phyloP scores from a whole-genome alignment of 2,329 filamentous ascomycete species.

The Aspergillus transmontanensis region DNA sequence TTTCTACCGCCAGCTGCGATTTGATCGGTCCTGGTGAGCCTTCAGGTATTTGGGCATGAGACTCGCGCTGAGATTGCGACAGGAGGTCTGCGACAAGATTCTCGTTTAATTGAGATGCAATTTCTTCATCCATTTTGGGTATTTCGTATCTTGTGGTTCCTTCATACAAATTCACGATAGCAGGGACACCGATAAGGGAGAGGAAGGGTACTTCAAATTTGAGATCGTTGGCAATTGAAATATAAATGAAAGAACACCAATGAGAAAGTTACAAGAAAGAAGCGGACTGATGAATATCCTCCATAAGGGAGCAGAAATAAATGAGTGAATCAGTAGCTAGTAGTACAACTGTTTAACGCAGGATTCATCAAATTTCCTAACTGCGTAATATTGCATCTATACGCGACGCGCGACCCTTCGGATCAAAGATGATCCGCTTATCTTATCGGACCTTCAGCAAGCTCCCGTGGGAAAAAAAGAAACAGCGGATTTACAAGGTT shows the following conservation, averaged over 20 bases:
- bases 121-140: neutral
- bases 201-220: neutral
- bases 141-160: neutral
- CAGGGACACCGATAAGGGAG: neutral
- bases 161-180: neutral
- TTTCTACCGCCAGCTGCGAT: constrained; percentile 26
- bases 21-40: neutral
- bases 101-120: constrained; percentile 12
- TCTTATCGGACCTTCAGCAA: constrained; percentile 26
- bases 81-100: constrained; percentile 24
- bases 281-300: neutral
- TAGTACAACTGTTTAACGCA: neutral
- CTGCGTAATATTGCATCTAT: constrained; percentile 15
- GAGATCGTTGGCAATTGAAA: neutral
- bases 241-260: neutral
- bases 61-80: constrained; percentile 14
- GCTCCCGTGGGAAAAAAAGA: constrained; percentile 10
- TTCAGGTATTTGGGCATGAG: neutral
- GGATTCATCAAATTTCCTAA: constrained; percentile 8
- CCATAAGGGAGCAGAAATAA: neutral
- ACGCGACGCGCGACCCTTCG: constrained; percentile 12
- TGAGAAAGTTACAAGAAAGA: no score
- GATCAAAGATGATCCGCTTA: constrained; percentile 21
- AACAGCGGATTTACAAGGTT: neutral
- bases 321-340: neutral